These are phyloP conservation scores for Annulohypoxylon maeteangense DNA, from an alignment of 495 filamentous ascomycete genomes.

Conservation along the genomic window DNA sequence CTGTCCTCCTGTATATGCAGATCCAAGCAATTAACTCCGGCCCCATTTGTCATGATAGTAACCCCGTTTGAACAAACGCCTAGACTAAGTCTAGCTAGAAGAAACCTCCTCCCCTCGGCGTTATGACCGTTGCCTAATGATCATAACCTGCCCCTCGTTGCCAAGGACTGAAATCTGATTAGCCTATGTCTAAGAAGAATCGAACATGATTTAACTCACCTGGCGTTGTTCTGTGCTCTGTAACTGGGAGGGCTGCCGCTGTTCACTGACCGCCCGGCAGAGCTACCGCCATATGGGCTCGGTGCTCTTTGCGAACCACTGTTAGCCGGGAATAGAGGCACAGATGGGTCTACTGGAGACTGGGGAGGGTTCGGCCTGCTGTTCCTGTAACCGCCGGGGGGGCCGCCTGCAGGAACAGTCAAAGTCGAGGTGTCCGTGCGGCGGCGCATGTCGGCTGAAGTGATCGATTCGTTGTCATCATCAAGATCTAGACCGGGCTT, in stretches of 20 bases:
- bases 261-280: conserved; percentile 43
- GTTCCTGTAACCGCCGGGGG: conserved; percentile 19
- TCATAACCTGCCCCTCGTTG: conserved; percentile 68
- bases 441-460: conserved; percentile 54
- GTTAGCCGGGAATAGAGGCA: conserved; percentile 44
- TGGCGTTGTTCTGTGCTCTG: conserved; percentile 57
- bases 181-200: conserved; percentile 13
- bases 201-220: conserved; percentile 52
- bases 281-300: conserved; percentile 44
- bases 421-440: conserved; percentile 53
- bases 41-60: conserved; percentile 45
- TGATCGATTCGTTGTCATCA: conserved; percentile 77
- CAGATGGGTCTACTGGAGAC: conserved; percentile 46
- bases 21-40: conserved; percentile 43
- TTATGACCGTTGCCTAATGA: conserved; percentile 39
- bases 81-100: conserved; percentile 41
- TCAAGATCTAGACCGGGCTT: conserved; percentile 72
- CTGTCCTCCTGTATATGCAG: conserved; percentile 40
- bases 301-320: conserved; percentile 37
- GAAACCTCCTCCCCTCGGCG: conserved; percentile 32
- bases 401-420: conserved; percentile 41
- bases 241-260: conserved; percentile 53
- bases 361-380: conserved; percentile 32
- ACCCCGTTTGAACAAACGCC: conserved; percentile 37
- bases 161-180: conserved; percentile 57